Percentiles rank a stretch among this genome's conserved stretches.
Conservation (phyloP, 495 filamentous ascomycete genomes). For the Penicillium mononematosum region DNA sequence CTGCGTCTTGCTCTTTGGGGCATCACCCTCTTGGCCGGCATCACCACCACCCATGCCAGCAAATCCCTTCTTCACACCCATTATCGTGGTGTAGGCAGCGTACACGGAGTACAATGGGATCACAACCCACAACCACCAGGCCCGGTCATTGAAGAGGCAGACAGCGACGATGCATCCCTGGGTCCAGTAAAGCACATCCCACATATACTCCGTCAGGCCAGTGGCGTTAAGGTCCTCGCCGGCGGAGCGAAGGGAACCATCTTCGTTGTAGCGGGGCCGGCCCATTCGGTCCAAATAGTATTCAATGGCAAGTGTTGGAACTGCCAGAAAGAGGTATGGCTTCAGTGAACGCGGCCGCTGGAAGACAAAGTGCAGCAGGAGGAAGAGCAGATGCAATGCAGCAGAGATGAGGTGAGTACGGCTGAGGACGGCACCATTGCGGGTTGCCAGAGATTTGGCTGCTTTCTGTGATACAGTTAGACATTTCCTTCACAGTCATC, state of each 20-base stretch:
- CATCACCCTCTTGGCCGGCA: constrained; percentile 23
- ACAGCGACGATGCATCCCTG: constrained; percentile 67
- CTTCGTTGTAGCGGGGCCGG: constrained; percentile 67
- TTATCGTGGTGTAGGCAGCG: constrained; percentile 63
- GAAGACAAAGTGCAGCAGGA: constrained; percentile 65
- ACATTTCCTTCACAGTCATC: not conserved
- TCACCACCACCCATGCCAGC: constrained; percentile 51
- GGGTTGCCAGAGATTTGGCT: constrained; percentile 81
- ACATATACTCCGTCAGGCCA: constrained; percentile 95
- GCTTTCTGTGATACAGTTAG: constrained; percentile 66
- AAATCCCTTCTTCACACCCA: constrained; percentile 64
- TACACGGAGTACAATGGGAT: constrained; percentile 70
- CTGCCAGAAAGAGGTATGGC: constrained; percentile 68
- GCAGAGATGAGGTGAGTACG: constrained; percentile 76
- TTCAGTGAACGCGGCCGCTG: constrained; percentile 65
- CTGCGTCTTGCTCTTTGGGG: constrained; percentile 57
- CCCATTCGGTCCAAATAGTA: constrained; percentile 79
- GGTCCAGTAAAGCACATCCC: constrained; percentile 92
- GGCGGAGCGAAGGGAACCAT: constrained; percentile 65
- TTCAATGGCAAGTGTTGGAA: constrained; percentile 75
- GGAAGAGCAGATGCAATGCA: constrained; percentile 67
- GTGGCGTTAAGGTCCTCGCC: constrained; percentile 88
- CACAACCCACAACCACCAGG: constrained; percentile 70
- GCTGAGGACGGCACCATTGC: constrained; percentile 71
- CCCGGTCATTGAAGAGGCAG: constrained; percentile 69